Conservation (phyloP, 148 eudicot genomes). For the Oxyria digyna region DNA sequence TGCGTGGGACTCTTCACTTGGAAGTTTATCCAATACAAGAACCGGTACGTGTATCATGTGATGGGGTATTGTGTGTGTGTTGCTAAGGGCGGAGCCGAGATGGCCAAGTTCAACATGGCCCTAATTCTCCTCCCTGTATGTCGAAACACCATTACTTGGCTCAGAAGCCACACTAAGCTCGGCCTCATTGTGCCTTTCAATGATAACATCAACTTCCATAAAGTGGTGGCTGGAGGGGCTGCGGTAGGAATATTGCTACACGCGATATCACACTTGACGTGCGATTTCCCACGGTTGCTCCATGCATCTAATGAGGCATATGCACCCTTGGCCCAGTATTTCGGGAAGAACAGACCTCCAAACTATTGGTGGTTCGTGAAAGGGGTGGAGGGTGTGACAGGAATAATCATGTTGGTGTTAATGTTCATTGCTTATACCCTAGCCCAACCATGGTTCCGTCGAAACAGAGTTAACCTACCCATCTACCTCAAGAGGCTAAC, state of each 20-base stretch:
- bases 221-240: conserved; percentile 37
- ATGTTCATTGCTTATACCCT: conserved; percentile 37
- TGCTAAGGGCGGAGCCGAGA: conserved; percentile 55
- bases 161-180: conserved; percentile 31
- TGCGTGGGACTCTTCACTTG: conserved; percentile 39
- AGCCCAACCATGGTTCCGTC: conserved; percentile 54
- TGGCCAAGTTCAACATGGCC: conserved; percentile 50
- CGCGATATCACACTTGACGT: conserved; percentile 29
- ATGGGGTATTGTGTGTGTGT: conserved; percentile 45
- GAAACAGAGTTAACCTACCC: conserved; percentile 34
- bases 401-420: conserved; percentile 33
- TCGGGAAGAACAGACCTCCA: conserved; percentile 20
- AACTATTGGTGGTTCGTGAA: conserved; percentile 51
- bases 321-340: conserved; percentile 24
- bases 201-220: conserved; percentile 46
- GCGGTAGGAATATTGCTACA: conserved; percentile 37
- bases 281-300: conserved; percentile 44
- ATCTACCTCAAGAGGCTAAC: conserved; percentile 35
- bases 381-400: conserved; percentile 45
- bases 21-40: conserved; percentile 45
- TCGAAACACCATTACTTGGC: conserved; percentile 47
- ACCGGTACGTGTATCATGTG: conserved; percentile 31
- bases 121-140: conserved; percentile 44
- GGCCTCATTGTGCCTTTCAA: conserved; percentile 37
- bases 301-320: conserved; percentile 29